Percentiles rank a stretch among this genome's conserved stretches.
Evolutionary conservation across 2,329 filamentous ascomycete species (phyloP).

Genomic region (Didymella pomorum): DNA sequence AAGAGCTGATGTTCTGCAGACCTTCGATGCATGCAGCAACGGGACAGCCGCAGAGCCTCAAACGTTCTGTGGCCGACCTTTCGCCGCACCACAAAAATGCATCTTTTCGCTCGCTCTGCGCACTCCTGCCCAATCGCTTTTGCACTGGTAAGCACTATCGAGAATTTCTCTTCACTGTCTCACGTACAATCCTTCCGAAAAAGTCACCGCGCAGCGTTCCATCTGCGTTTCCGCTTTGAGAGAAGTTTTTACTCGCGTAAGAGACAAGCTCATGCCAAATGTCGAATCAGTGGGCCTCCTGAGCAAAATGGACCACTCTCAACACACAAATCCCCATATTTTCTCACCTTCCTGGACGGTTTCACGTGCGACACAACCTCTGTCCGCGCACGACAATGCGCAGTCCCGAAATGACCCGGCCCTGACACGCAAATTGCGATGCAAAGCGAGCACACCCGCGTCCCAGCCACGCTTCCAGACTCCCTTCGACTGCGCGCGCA

Average conservation of each 20-base stretch:
- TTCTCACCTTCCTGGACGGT: constrained; percentile 3
- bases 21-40: constrained; percentile 19
- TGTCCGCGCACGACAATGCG: constrained; percentile 20
- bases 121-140: constrained; percentile 7
- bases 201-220: constrained; percentile 6
- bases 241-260: constrained; percentile 9
- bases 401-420: constrained; percentile 17
- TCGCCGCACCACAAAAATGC: constrained; percentile 10
- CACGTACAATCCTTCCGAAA: constrained; percentile 16
- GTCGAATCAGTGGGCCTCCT: neutral
- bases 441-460: constrained; percentile 14
- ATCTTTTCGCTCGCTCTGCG: neutral
- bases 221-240: constrained; percentile 4
- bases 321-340: constrained; percentile 12
- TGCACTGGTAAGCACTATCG: constrained; percentile 18
- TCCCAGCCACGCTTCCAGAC: constrained; percentile 23
- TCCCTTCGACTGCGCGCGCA: constrained; percentile 6
- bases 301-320: constrained; percentile 16
- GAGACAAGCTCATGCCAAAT: constrained; percentile 13
- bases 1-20: constrained; percentile 19
- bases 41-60: constrained; percentile 21
- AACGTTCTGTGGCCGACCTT: constrained; percentile 13
- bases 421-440: constrained; percentile 9
- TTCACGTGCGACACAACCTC: constrained; percentile 15
- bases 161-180: constrained; percentile 13